Base-by-base conservation (phyloP, 768 basidiomycete genomes). In the Trametopsis cervina region DNA sequence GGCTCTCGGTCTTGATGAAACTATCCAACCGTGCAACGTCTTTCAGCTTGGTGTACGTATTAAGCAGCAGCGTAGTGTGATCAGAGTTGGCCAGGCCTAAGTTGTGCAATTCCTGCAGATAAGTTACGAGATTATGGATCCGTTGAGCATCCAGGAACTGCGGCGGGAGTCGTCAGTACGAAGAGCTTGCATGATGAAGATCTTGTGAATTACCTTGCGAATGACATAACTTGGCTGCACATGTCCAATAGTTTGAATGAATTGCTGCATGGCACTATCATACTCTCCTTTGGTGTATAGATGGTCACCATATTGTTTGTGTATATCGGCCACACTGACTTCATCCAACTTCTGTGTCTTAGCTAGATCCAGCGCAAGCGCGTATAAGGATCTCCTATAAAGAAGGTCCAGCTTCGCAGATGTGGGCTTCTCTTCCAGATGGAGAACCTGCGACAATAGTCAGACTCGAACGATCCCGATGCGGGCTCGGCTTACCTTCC, bases 121-220 rank as follows among this genome's bases (percentile, higher is more conserved):
- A 99, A 1, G 89, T 89, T 24, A 89, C 93, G 44, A 99, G 84
- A 61, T 94, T 92, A 54, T 93, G 87, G 47, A 97, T 96, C 2
- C 94, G 75, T 60, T 98, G 96, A 0, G 95, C 92, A 55, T 96
- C 96, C 29, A 99, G 80, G 67, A 93, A 98, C 94, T 97, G 50
- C 5, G 21, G 23, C 48, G 18, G 49, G 12, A 20, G 35, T 43
- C 42, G 41, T 57, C 12, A 61, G 40, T 35, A 22, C 21, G 29
- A 5, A 40, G 40, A 37, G 22, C 10, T 15, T 23, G 24, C 1
- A 10, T 18, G 20, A 4, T 18, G 5, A 37, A 25, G 6, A 42
- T 17, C 20, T 6, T 7, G 35, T 35, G n/a, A 22, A n/a, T n/a
- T 58, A 92, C 95, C 77, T 97, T 99, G 56, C 96, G 81, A 43